Evolutionary conservation across 176 grass and related monocot genomes (phyloP), one percentile per base, ranked within the genome.

Genomic region (Musa schizocarpa): DNA sequence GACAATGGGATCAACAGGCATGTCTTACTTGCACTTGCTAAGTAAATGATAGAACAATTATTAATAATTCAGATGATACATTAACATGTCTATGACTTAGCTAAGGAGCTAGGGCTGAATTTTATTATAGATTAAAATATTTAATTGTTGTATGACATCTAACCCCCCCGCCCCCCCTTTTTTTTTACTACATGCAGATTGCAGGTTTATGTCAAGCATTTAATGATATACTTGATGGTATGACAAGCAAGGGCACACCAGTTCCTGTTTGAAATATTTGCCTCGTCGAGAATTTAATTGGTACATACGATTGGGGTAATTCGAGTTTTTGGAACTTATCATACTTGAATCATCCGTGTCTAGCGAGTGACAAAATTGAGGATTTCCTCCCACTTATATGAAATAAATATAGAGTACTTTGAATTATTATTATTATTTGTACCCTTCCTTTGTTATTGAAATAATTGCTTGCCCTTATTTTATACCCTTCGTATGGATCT

Each of bases 1-100:
- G 89, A 82, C 95, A 94, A 80, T 99, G 96, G 96, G 96, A 99
- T 77, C 82, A 94, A 52, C 88, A 99, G 88, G 96, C 94, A 72
- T 76, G 88, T 80, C 74, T 11, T 17, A 17, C 11, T 0, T 26
- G 21, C 63, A 73, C 14, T 21, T 58, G 50, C 11, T 16, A 19
- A 34, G 57, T 62, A 62, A n/a, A 62, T 17, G 20, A 14, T 19
- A 62, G 7, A 5, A 7, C 14, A 17, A 19, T 9, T 14, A 14
- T 8, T 14, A 62, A 62, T n/a, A 62, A 62, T n/a, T 17, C 57
- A 62, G 20, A 17, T 62, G 57, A 11, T 13, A 57, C 12, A 6
- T 5, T 43, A 43, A 6, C 3, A 43, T 43, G 34, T 43, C 34
- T 43, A 5, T 43, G 4, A 6, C 4, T 43, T 43, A 43, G 34